Percentiles rank a stretch among this genome's conserved stretches.
Conservation (phyloP, 106 monocot genomes). For the Ottelia alismoides region DNA sequence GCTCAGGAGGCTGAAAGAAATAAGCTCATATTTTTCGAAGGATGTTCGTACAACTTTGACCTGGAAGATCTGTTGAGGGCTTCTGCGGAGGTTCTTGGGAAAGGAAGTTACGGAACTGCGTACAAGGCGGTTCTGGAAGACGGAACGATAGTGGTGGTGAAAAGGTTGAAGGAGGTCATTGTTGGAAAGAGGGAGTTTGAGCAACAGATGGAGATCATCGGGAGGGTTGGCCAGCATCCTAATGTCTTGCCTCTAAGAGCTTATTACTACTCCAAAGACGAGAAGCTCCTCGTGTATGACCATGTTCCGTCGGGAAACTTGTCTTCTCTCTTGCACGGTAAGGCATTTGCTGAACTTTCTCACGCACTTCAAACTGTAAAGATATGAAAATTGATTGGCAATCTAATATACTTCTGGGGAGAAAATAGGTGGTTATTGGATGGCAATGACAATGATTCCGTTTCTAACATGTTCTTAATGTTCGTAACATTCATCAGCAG, state of each 20-base stretch:
- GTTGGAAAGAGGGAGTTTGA: conserved; percentile 89
- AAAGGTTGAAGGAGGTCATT: conserved; percentile 83
- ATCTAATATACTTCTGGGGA: too few species aligned
- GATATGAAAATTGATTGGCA: too few species aligned
- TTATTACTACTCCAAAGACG: conserved; percentile 97
- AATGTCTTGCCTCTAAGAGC: conserved; percentile 74
- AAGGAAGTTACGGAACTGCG: conserved; percentile 91
- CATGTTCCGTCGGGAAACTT: conserved; percentile 60
- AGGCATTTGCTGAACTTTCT: conserved; percentile 2
- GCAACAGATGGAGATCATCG: conserved; percentile 91
- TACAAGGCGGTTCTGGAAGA: conserved; percentile 96
- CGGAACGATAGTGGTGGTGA: conserved; percentile 84
- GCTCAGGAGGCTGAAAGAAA: conserved; percentile 86
- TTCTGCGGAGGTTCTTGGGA: conserved; percentile 95
- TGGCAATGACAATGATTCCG: too few species aligned
- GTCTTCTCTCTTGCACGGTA: conserved; percentile 68
- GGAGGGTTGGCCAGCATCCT: conserved; percentile 57
- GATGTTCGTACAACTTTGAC: conserved; percentile 78
- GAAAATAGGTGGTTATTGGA: too few species aligned
- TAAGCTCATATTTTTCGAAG: conserved; percentile 86
- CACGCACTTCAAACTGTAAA: too few species aligned
- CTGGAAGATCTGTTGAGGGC: conserved; percentile 90
- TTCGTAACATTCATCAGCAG: too few species aligned
- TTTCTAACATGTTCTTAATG: too few species aligned
- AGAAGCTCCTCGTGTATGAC: conserved; percentile 92